Base-by-base conservation (phyloP, 345 rosid species). In the Clausena lansium region DNA sequence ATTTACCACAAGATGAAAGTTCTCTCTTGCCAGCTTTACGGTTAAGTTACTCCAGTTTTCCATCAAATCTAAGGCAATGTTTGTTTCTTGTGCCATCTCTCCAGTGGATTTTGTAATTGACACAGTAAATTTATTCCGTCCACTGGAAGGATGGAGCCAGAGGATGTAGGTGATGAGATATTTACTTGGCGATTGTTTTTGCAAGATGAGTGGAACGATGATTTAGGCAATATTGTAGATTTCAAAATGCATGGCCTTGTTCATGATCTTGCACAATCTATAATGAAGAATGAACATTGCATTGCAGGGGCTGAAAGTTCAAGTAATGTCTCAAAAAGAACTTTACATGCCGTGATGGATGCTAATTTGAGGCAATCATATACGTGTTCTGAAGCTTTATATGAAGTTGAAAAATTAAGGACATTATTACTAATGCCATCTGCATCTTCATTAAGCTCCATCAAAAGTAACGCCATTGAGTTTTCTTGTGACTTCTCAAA, bases 171-270 rank as follows among this genome's bases (percentile, higher is more conserved):
- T 4, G 24, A 73, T 25, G 77, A 76, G 61, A 52, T 71, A 14
- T 52, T 15, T 81, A 50, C 32, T 36, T 55, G 73, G 81, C 24
- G 77, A 38, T 81, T 79, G 0, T 70, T 84, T 58, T 73, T 81
- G 8, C 70, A 68, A 73, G 83, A 61, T 11, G 22, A 10, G 0
- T 3, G 32, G 4, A 67, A 79, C 45, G 59, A 72, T 28, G 0
- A 4, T 1, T 0, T 1, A 1, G 74, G 77, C 5, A 7, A 47
- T 1, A 52, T 7, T 2, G 20, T 30, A 3, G 30, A 6, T 76
- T 84, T 74, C 67, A 76, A 59, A 52, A 81, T 81, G 79, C 87
- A 79, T 17, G 84, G 81, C 45, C 74, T 79, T 14, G 14, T 79
- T 1, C 81, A 77, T 70, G 83, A 79, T 22, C 74, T 81, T 61